Percentiles rank a stretch among this genome's conserved stretches.
Conservation (phyloP, 2,329 filamentous ascomycete species). For the Ceratocystiopsis minuta region DNA sequence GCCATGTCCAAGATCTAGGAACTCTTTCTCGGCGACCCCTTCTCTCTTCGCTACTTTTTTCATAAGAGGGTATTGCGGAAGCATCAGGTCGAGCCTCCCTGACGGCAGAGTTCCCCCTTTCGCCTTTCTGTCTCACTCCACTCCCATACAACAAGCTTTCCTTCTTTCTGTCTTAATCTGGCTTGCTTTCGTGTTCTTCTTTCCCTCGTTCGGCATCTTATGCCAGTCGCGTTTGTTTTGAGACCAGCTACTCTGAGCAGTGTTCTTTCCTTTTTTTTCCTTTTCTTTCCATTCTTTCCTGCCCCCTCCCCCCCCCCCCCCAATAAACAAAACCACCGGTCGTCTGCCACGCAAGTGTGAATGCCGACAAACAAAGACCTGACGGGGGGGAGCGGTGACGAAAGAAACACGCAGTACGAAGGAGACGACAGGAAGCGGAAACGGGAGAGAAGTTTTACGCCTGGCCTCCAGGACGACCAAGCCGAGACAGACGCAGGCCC, state of each 20-base stretch:
- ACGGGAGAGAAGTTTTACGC: not conserved
- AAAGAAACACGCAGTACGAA: constrained; percentile 1
- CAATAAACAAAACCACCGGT: too few relatives aligned
- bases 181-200: too few relatives aligned
- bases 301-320: not conserved
- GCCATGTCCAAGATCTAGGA: constrained; percentile 13
- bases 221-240: too few relatives aligned
- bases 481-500: not conserved
- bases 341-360: not conserved
- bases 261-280: not conserved
- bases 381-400: constrained; percentile 4
- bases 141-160: too few relatives aligned
- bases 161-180: too few relatives aligned
- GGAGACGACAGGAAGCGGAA: constrained; percentile 6
- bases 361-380: constrained; percentile 2
- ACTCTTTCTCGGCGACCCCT: constrained; percentile 10
- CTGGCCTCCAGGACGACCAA: too few relatives aligned
- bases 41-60: not conserved
- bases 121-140: too few relatives aligned
- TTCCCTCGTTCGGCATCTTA: too few relatives aligned
- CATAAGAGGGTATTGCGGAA: too few relatives aligned
- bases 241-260: too few relatives aligned
- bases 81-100: constrained; percentile 5
- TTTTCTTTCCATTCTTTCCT: not conserved
- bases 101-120: not conserved